Evolutionary conservation across 352 stramenopile genomes (phyloP).

Genomic region (Phytopythium aichiense): DNA sequence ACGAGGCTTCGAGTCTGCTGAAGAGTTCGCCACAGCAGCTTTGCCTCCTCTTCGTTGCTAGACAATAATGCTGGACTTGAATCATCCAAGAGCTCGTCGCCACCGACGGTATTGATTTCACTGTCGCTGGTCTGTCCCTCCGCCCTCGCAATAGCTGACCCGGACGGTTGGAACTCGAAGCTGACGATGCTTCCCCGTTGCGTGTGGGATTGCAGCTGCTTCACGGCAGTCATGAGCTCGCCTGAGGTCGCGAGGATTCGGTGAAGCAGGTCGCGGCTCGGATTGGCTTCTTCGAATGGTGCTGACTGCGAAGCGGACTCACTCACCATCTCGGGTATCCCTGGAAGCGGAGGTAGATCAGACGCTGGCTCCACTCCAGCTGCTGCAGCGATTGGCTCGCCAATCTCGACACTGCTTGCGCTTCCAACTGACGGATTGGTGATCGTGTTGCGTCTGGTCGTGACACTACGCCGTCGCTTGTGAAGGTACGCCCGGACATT

Average conservation of each 20-base stretch:
- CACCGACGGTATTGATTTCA: neutral
- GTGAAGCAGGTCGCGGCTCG: neutral
- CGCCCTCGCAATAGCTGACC: neutral
- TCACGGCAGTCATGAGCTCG: constrained; percentile 24
- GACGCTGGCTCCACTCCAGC: neutral
- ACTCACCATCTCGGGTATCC: neutral
- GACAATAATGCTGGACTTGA: neutral
- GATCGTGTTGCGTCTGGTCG: neutral
- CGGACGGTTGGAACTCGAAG: neutral
- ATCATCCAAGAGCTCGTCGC: neutral
- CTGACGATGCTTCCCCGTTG: neutral
- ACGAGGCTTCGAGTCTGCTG: constrained; percentile 23
- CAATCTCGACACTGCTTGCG: too few species aligned
- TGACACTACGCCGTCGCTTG: constrained; percentile 26
- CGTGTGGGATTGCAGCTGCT: neutral
- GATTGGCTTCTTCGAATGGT: neutral
- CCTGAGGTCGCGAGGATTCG: constrained; percentile 21
- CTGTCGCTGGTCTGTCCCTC: neutral
- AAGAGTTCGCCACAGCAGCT: constrained; percentile 24
- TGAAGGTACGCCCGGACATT: constrained; percentile 61
- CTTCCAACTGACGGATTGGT: neutral
- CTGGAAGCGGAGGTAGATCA: neutral
- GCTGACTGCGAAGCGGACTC: neutral
- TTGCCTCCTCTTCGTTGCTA: constrained; percentile 4
- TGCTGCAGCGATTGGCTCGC: neutral